These are phyloP conservation scores for Sherardia arvensis DNA, from an alignment of 257 asterid species.

Conservation along the genomic window DNA sequence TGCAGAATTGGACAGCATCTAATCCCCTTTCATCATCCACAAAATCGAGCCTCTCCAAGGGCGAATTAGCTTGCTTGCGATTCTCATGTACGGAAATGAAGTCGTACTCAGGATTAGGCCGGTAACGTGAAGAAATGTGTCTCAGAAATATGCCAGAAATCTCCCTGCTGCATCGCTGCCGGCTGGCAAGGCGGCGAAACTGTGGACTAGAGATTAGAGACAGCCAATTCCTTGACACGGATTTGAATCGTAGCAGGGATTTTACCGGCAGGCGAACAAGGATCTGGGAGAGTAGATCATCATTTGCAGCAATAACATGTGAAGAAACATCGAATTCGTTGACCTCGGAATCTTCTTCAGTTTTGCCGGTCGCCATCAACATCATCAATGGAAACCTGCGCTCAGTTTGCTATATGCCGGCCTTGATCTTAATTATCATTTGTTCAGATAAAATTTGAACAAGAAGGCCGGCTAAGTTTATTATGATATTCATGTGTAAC, in stretches of 20 bases:
- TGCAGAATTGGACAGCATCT: constrained; percentile 19
- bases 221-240: neutral
- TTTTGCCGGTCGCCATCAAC: neutral
- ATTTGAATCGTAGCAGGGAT: neutral
- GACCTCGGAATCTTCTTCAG: neutral
- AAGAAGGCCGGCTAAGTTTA: too few relatives aligned
- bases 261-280: neutral
- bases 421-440: too few relatives aligned
- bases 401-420: too few relatives aligned
- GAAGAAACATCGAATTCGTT: neutral
- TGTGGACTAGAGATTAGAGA: neutral
- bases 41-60: neutral
- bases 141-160: neutral
- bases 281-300: neutral
- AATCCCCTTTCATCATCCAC: neutral
- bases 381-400: neutral
- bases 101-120: neutral
- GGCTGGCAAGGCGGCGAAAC: neutral
- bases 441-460: too few relatives aligned
- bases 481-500: too few relatives aligned
- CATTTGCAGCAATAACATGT: neutral
- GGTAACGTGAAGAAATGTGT: neutral
- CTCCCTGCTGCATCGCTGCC: neutral
- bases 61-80: neutral
- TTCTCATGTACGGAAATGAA: neutral